Evolutionary conservation across 176 grass and related monocot species (phyloP), one percentile per base, ranked within the genome.

Genomic region (Eleusine indica): DNA sequence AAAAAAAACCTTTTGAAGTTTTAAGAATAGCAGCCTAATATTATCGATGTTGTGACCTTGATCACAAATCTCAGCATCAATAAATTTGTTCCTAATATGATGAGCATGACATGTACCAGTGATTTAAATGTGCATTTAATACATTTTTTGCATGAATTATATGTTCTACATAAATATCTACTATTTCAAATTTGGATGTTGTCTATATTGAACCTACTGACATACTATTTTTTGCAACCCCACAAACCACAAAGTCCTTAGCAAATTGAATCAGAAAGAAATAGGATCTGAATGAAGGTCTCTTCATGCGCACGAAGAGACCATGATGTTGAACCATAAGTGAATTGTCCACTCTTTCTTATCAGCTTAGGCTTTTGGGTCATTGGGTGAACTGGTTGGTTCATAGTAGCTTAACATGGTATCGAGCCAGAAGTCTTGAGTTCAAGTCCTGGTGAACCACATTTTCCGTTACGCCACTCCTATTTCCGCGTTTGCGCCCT

Each of bases 1-100:
- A 2, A 40, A 60, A 53, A 30, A 30, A 81, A 47, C 74, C 74
- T 25, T 58, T 19, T 57, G 17, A 42, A 81, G 35, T 79, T 46
- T 68, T 60, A 51, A 47, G 18, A 87, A 44, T 38, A 87, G 18
- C 10, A 7, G 10, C 18, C 37, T 87, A 54, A 62, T 49, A 14
- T 64, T 54, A 66, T 30, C 44, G 57, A 83, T 58, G 3, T 0
- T 68, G 9, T 74, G 58, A 61, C 60, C 37, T 66, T 79, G 53
- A 83, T 53, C 68, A 78, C 49, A 53, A 37, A 74, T 83, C 51
- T 3, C 29, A 72, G 29, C 17, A 52, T 49, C 65, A 47, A 42
- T 52, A 68, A 57, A 66, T 56, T 12, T 25, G 49, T 61, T 73
- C 78, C n/a, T 71, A 83, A 68, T 30, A 81, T 80, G 58, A 80